Conservation (phyloP, 441 rosid genomes). For the Macaranga tanarius region DNA sequence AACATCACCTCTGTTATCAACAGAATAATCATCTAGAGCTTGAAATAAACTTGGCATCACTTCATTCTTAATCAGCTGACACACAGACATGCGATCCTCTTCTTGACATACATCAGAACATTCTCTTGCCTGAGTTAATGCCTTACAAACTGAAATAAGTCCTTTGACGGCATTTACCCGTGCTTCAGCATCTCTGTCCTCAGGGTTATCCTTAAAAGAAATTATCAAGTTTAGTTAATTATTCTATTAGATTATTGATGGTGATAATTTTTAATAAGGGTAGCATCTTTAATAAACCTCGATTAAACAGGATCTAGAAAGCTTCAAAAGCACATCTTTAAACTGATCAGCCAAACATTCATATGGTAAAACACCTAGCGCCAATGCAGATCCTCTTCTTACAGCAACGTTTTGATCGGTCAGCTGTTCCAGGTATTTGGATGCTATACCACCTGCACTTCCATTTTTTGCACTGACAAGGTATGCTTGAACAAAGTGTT, state of each 20-base stretch:
- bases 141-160: slow-evolving; percentile 77
- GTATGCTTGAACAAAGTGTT: slow-evolving; percentile 65
- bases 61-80: slow-evolving; percentile 63
- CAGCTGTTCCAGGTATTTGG: slow-evolving; percentile 63
- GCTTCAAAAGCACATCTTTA: slow-evolving; percentile 71
- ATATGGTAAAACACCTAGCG: slow-evolving; percentile 79
- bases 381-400: slow-evolving; percentile 92
- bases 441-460: slow-evolving; percentile 43
- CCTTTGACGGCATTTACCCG: slow-evolving; percentile 92
- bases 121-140: slow-evolving; percentile 53
- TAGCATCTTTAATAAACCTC: slow-evolving; percentile 53
- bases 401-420: slow-evolving; percentile 79
- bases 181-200: slow-evolving; percentile 97
- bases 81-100: slow-evolving; percentile 47
- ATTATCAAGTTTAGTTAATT: slow-evolving; percentile 26
- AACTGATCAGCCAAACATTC: slow-evolving; percentile 59
- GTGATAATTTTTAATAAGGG: slow-evolving; percentile 7
- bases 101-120: slow-evolving; percentile 27
- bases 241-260: slow-evolving; percentile 18
- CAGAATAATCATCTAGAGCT: slow-evolving; percentile 93
- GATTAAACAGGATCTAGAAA: slow-evolving; percentile 65
- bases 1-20: slow-evolving; percentile 96
- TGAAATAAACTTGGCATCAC: slow-evolving; percentile 75
- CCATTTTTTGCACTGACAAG: slow-evolving; percentile 38
- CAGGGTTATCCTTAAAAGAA: slow-evolving; percentile 68